Conservation (phyloP, 2,329 filamentous ascomycete species). For the Coleophoma cylindrospora region DNA sequence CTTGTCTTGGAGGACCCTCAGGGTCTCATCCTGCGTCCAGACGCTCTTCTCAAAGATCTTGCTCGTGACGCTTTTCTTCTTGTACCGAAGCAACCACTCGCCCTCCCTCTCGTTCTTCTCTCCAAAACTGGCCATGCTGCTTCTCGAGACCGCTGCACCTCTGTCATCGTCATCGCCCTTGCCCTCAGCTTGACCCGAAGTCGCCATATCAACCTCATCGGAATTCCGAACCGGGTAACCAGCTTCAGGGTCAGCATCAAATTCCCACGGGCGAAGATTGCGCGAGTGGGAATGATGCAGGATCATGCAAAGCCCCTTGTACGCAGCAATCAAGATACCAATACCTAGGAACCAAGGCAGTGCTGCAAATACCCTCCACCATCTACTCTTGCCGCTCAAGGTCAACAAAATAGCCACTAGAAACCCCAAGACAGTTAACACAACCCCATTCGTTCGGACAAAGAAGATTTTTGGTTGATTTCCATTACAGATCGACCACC, state of each 20-base stretch:
- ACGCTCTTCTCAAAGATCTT: constrained; percentile 75
- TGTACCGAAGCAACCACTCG: constrained; percentile 70
- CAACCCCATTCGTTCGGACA: constrained; percentile 60
- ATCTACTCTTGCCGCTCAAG: constrained; percentile 57
- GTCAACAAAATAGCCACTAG: constrained; percentile 60
- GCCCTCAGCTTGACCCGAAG: constrained; percentile 11
- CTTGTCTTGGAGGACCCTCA: constrained; percentile 72
- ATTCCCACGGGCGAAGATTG: constrained; percentile 71
- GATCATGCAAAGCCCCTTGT: constrained; percentile 78
- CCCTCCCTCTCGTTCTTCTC: constrained; percentile 44
- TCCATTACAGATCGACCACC: constrained; percentile 81
- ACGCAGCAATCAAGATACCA: constrained; percentile 65
- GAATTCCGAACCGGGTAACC: constrained; percentile 6
- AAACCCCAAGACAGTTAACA: constrained; percentile 52
- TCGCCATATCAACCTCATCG: constrained; percentile 7
- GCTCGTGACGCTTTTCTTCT: constrained; percentile 62
- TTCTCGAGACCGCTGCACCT: constrained; percentile 22
- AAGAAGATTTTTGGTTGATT: constrained; percentile 71
- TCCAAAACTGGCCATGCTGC: constrained; percentile 52
- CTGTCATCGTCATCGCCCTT: constrained; percentile 16
- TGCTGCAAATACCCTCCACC: constrained; percentile 63
- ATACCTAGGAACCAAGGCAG: constrained; percentile 65
- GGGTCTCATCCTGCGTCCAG: constrained; percentile 75
- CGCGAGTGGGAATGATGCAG: constrained; percentile 71
- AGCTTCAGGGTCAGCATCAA: constrained; percentile 14